Conservation (phyloP, 202 grass and related monocot genomes). For the Eragrostis tef region DNA sequence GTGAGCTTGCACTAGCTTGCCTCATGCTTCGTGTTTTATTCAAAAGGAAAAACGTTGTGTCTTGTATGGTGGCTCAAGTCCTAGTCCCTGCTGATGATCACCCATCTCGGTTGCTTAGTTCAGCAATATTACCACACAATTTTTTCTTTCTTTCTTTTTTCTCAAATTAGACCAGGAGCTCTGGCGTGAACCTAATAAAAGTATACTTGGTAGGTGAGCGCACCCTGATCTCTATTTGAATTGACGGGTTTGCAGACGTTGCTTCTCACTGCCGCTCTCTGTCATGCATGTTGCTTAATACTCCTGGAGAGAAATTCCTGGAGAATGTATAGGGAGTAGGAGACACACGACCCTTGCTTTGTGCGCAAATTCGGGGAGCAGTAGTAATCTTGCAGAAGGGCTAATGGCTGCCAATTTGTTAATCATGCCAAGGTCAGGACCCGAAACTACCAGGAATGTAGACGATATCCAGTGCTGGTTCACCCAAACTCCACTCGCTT, state of each 20-base stretch:
- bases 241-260: not conserved
- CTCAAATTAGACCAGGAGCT: not conserved
- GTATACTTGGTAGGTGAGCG: too few species aligned
- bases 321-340: slow-evolving; percentile 54
- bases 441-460: too few species aligned
- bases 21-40: too few species aligned
- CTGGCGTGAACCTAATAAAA: too few species aligned
- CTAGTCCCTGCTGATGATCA: not conserved
- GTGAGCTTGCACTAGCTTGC: too few species aligned
- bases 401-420: not conserved
- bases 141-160: not conserved
- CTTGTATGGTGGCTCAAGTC: not conserved
- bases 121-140: not conserved
- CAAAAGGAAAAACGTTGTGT: not conserved
- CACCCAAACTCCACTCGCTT: too few species aligned
- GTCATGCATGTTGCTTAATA: not conserved
- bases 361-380: slow-evolving; percentile 44
- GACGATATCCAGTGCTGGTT: too few species aligned
- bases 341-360: slow-evolving; percentile 50
- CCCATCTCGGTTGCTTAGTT: not conserved
- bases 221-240: not conserved
- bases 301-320: slow-evolving; percentile 10
- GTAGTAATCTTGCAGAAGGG: not conserved
- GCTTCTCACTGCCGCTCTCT: slow-evolving; percentile 15
- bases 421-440: not conserved